Evolutionary conservation across 306 rosid genomes (phyloP), one percentile per base, ranked within the genome.

Genomic region (Bauhinia variegata): DNA sequence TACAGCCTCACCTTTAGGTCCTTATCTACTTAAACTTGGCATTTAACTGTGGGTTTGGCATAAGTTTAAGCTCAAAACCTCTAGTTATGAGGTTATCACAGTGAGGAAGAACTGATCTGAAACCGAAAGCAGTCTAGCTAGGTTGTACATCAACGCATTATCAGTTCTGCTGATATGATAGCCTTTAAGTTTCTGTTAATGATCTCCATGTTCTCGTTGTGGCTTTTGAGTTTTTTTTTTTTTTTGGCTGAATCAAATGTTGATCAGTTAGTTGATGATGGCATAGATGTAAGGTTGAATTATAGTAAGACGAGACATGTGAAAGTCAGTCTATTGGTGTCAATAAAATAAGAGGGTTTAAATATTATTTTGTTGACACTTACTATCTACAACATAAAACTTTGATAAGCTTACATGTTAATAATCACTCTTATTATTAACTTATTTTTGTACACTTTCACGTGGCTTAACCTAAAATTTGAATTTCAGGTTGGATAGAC

Each of bases 401-500:
- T 16, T 54, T 17, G 10, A 23, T 19, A 51, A 49, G 11, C 28
- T 23, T 23, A 23, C 28, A 23, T 1, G 34, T 71, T 43, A 64
- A 7, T 52, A 65, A 38, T 41, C 54, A 54, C 64, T 19, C 61
- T 33, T 67, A 51, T 56, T 41, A 54, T 15, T 23, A 5, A 51
- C 66, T 49, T 23, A 52, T 44, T 36, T n/a, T 31, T 75, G n/a
- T n/a, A 31, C 58, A 36, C 70, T 68, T 65, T 42, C 42, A 17
- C 80, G 75, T 75, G 74, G 37, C 66, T 85, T 57, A 36, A 68
- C 79, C 61, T 80, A 16, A 73, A 41, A 44, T 82, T 65, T 81
- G 75, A 73, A 78, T 84, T 66, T 74, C 96, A 92, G 98, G 98
- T 70, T 92, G 98, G 98, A 92, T 92, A 74, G 98, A 92, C 86